Evolutionary conservation across 73 alveolate genomes (phyloP).

Genomic region (Paramecium sexaurelia): DNA sequence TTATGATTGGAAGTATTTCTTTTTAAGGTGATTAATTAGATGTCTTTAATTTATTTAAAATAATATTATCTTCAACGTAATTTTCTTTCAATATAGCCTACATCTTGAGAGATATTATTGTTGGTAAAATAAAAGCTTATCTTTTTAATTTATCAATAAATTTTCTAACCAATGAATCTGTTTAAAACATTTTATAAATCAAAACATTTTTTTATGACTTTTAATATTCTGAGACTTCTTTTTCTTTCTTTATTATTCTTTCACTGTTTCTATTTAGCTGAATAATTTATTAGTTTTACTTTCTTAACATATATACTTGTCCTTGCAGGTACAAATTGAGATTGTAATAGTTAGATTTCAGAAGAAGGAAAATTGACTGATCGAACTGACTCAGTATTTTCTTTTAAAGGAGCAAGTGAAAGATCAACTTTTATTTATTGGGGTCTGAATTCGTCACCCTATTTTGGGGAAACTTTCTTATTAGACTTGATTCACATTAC

Average conservation of each 20-base stretch:
- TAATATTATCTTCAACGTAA: background rate
- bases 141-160: background rate
- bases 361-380: slow-evolving; percentile 23
- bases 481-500: background rate
- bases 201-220: background rate
- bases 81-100: background rate
- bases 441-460: background rate
- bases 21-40: background rate
- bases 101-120: background rate
- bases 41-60: background rate
- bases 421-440: background rate
- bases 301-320: background rate
- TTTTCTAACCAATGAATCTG: background rate
- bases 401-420: background rate
- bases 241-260: background rate
- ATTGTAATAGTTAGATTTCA: background rate
- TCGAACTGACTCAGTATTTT: slow-evolving; percentile 25
- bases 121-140: background rate
- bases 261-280: slow-evolving; percentile 9
- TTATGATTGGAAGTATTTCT: background rate
- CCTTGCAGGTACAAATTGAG: background rate
- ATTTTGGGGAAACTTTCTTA: background rate
- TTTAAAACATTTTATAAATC: background rate
- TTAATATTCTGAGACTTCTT: background rate
- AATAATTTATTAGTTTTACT: background rate